Evolutionary conservation across 345 rosid genomes (phyloP), one percentile per base, ranked within the genome.

Genomic region (Aegle marmelos): DNA sequence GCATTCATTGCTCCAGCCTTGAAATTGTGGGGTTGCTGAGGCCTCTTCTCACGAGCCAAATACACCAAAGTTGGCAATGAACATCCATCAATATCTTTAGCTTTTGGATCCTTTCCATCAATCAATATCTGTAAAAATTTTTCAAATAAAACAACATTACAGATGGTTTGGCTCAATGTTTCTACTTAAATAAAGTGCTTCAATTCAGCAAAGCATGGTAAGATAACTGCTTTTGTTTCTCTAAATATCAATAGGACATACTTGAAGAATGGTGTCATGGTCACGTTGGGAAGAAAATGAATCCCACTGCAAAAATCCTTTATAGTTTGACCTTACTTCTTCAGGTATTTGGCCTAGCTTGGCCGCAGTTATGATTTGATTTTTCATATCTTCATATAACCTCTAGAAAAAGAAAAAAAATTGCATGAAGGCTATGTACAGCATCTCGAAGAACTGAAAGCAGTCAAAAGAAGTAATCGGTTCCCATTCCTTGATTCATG

Each of bases 1-100:
- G 95, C 89, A 79, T 94, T 94, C 91, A 94, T 90, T 36, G 97
- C 89, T 78, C 98, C 97, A 36, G 98, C 97, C 83, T 94, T 94
- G 88, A 86, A 94, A 79, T 94, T 85, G 79, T 94, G 97, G 68
- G 75, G 85, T 86, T 82, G 75, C 21, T 89, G 74, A 22, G 91
- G 89, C 78, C 95, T 80, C 82, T 92, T 94, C 83, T 92, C 97
- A 50, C 98, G 83, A 66, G 97, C 91, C 83, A 94, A 4, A 82
- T 92, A 92, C 37, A 92, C 94, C 59, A 91, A 77, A 4, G 90
- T 90, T 9, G 98, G 98, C 79, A 92, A 48, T 45, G 48, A 48
- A 13, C 57, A 62, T 21, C 83, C 89, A 39, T 78, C 80, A 3
- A 19, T 74, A 45, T 86, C 91, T 34, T 61, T 73, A 7, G 83